Evolutionary conservation across 768 basidiomycete genomes (phyloP).

Genomic region (Wakefieldia striispora): DNA sequence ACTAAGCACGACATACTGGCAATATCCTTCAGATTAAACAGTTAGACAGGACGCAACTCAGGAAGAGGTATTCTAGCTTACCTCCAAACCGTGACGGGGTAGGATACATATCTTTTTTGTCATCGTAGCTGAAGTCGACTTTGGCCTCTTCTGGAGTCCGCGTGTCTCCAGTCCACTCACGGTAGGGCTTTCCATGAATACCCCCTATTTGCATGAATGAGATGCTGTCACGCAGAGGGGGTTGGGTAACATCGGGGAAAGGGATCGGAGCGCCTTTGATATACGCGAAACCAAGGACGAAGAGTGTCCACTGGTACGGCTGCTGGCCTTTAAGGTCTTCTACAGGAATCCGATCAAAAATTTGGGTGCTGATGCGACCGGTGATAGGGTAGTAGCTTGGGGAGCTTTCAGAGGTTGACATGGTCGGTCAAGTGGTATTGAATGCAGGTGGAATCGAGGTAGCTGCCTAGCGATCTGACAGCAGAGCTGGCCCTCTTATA

Average conservation of each 20-base stretch:
- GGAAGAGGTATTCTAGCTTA: neutral
- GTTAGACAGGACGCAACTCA: neutral
- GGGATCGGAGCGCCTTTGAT: conserved; percentile 12
- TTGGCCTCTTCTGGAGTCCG: conserved; percentile 11
- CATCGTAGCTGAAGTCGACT: conserved; percentile 16
- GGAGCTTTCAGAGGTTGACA: neutral
- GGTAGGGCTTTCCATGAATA: conserved; percentile 26
- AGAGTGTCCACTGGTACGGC: conserved; percentile 28
- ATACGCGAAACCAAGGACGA: conserved; percentile 21
- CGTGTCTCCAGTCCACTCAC: conserved; percentile 24
- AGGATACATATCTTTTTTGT: conserved; percentile 27
- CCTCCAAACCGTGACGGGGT: conserved; percentile 28
- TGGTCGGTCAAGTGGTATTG: neutral
- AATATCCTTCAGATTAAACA: conserved; percentile 17
- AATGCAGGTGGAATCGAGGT: neutral
- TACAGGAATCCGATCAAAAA: conserved; percentile 23
- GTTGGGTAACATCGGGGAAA: conserved; percentile 16
- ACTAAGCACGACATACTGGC: conserved; percentile 19
- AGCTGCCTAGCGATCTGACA: neutral
- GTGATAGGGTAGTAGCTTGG: conserved; percentile 19
- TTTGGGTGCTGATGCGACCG: conserved; percentile 15
- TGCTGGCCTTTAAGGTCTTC: conserved; percentile 16
- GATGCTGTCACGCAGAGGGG: neutral
- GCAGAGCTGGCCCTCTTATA: conserved; percentile 5
- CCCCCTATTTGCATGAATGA: conserved; percentile 23